Base-by-base conservation (phyloP, 2,329 filamentous ascomycete genomes). In the Cercospora zeina region DNA sequence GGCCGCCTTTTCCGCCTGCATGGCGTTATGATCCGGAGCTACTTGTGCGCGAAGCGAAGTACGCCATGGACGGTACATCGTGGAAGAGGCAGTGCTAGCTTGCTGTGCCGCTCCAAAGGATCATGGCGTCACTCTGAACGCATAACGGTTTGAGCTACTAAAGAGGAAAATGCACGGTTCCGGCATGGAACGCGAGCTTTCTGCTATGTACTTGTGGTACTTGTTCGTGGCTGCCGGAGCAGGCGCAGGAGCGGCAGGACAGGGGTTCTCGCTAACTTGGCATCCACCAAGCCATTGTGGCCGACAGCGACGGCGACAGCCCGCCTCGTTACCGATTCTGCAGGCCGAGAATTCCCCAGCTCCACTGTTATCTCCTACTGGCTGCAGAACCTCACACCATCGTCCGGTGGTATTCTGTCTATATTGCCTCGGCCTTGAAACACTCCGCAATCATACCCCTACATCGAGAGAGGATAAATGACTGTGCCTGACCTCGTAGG, bases 271-370 rank as follows among this genome's bases (percentile, higher is more conserved):
- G 42, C 21, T 14, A 14, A 47, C 42, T 47, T 27, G 42, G 21
- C 42, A 47, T 24, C 21, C 42, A 47, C 42, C 42, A 49, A 49
- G 42, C 42, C 42, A 47, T 47, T 47, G 42, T 47, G 42, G 42
- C 16, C 9, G 11, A 3, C 24, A 27, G 3, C 24, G 24, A 27
- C 6, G 6, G 24, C 24, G 24, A 27, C 24, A 3, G 24, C 24
- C 24, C 24, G 24, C 24, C 24, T 27, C 24, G 24, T 27, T 27
- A 27, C 24, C 24, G 6, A 27, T 27, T 6, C 24, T 27, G 24
- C 39, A 3, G 39, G 1, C 39, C 21, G 14, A 27, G 42, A 21
- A 14, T 13, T 49, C 19, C 16, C 6, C 16, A 45, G 39, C 39
- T 45, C 9, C 11, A 21, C 11, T 6, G 24, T 34, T 27, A n/a